These are phyloP conservation scores for Picochlorum costavermella DNA, from an alignment of 139 green algal species.

Conservation along the genomic window DNA sequence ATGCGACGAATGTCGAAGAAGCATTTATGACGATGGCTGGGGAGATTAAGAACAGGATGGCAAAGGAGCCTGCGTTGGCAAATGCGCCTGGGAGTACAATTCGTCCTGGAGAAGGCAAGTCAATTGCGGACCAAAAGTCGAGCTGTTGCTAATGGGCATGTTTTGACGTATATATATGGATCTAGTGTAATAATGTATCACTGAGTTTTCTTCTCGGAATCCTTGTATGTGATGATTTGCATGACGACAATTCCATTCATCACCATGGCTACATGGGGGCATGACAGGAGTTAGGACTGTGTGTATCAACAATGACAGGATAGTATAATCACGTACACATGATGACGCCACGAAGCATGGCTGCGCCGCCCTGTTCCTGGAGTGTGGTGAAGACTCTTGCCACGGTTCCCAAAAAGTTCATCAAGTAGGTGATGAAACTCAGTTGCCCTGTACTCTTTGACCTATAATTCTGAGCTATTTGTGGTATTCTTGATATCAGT, in stretches of 20 bases:
- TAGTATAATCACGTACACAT: constrained; percentile 43
- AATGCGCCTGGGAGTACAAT: constrained; percentile 62
- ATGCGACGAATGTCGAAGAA: constrained; percentile 96
- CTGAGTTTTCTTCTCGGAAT: background rate
- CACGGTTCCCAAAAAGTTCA: constrained; percentile 52
- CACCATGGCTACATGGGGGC: constrained; percentile 10
- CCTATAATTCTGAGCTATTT: constrained; percentile 30
- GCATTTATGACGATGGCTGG: constrained; percentile 99
- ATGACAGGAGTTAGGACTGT: background rate
- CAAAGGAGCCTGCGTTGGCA: constrained; percentile 64
- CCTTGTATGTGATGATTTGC: constrained; percentile 23
- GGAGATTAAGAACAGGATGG: constrained; percentile 99
- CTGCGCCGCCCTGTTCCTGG: constrained; percentile 46
- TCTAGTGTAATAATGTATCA: background rate
- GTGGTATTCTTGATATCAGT: constrained; percentile 53
- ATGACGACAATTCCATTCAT: constrained; percentile 22
- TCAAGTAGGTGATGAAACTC: constrained; percentile 49
- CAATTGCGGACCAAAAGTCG: constrained; percentile 61
- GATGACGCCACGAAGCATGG: constrained; percentile 61
- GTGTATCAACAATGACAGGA: background rate
- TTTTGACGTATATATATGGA: background rate
- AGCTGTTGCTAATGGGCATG: constrained; percentile 65
- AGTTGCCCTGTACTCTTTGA: constrained; percentile 55
- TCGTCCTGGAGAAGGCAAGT: constrained; percentile 68
- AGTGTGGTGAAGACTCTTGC: constrained; percentile 66